These are phyloP conservation scores for Arachnopeziza araneosa DNA, from an alignment of 2,329 filamentous ascomycete genomes.

Conservation along the genomic window DNA sequence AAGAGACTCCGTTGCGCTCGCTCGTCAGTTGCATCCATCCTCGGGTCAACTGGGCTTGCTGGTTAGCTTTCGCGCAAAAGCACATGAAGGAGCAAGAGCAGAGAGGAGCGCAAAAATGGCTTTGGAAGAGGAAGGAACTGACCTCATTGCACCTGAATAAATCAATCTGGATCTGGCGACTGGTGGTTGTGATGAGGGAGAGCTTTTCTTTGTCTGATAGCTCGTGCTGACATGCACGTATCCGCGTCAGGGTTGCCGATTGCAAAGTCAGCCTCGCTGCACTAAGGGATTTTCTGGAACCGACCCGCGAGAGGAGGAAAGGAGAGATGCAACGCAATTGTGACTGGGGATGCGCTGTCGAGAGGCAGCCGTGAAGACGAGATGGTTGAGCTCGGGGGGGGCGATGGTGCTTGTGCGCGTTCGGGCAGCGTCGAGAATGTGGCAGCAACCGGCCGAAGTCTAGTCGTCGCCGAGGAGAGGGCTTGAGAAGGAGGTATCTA, in stretches of 20 bases:
- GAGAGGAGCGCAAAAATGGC: conserved; percentile 3
- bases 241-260: conserved; percentile 23
- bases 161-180: conserved; percentile 6
- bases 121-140: not conserved
- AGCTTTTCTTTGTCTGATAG: conserved; percentile 23
- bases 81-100: conserved; percentile 1
- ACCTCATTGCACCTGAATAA: conserved; percentile 28
- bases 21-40: conserved; percentile 28
- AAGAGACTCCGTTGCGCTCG: conserved; percentile 26
- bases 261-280: conserved; percentile 27
- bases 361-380: not conserved
- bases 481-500: too few species aligned
- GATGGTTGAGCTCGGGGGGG: not conserved
- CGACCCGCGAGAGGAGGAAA: not conserved
- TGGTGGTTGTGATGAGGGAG: conserved; percentile 11
- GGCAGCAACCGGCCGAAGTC: too few species aligned
- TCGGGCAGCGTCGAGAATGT: not conserved
- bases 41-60: conserved; percentile 25
- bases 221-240: conserved; percentile 23
- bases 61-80: conserved; percentile 11
- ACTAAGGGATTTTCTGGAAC: conserved; percentile 12
- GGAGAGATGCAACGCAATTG: conserved; percentile 1
- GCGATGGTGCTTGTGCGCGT: not conserved
- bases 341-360: not conserved
- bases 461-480: too few species aligned